Conservation (phyloP, 2,329 filamentous ascomycete genomes). For the Plenodomus tracheiphilus region DNA sequence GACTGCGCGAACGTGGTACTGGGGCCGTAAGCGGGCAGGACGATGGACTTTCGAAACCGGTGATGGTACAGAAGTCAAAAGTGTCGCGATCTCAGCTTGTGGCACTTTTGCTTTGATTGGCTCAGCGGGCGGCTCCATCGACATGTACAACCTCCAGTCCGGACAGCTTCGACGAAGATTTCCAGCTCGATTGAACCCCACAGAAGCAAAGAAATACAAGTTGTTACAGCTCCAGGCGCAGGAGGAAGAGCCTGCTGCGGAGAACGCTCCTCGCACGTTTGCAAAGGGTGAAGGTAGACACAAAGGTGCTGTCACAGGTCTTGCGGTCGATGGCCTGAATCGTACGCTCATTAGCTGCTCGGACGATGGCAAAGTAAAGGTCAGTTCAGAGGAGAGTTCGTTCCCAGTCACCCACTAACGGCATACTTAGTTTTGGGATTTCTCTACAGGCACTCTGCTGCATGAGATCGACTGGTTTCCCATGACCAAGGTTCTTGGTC, state of each 20-base stretch:
- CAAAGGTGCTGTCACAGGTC: slow-evolving; percentile 78
- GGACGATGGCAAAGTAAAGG: slow-evolving; percentile 86
- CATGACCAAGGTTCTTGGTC: slow-evolving; percentile 73
- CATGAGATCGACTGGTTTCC: slow-evolving; percentile 83
- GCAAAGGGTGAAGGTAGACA: slow-evolving; percentile 69
- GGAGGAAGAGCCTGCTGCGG: slow-evolving; percentile 33
- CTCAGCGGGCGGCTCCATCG: slow-evolving; percentile 78
- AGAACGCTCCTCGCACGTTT: slow-evolving; percentile 41
- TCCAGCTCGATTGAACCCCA: slow-evolving; percentile 75
- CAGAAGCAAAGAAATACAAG: slow-evolving; percentile 78
- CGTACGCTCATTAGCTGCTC: slow-evolving; percentile 83
- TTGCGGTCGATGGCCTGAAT: slow-evolving; percentile 89
- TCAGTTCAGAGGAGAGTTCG: slow-evolving; percentile 23
- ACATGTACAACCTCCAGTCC: slow-evolving; percentile 97
- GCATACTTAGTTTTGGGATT: slow-evolving; percentile 78
- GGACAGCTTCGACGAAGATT: slow-evolving; percentile 86
- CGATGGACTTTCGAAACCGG: slow-evolving; percentile 89
- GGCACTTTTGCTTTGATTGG: slow-evolving; percentile 93
- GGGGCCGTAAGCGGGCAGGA: slow-evolving; percentile 90
- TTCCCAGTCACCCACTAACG: slow-evolving; percentile 13
- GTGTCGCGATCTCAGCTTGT: slow-evolving; percentile 85
- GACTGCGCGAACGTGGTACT: slow-evolving; percentile 94
- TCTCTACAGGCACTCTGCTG: slow-evolving; percentile 76
- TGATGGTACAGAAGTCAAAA: slow-evolving; percentile 78
- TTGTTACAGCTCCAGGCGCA: slow-evolving; percentile 62